Evolutionary conservation across 345 rosid species (phyloP).

Genomic region (Reutealis trisperma): DNA sequence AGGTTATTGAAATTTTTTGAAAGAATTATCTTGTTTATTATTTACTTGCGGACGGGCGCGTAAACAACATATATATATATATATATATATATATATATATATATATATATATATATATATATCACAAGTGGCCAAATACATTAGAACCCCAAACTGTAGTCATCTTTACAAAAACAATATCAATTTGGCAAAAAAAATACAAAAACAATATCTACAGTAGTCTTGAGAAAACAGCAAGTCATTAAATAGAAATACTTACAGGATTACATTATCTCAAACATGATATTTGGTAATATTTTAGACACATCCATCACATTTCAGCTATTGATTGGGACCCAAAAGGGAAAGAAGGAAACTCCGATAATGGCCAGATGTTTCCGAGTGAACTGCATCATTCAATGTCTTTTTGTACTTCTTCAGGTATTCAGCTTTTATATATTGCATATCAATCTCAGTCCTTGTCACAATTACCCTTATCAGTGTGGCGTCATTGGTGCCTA

Average conservation of each 20-base stretch:
- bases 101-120: too few species aligned
- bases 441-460: slow-evolving; percentile 75
- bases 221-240: background rate
- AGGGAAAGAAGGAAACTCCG: slow-evolving; percentile 62
- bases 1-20: too few species aligned
- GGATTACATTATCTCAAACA: too few species aligned
- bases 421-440: slow-evolving; percentile 64
- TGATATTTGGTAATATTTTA: too few species aligned
- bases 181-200: too few species aligned
- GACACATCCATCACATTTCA: background rate
- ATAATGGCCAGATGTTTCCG: slow-evolving; percentile 70
- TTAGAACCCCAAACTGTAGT: background rate
- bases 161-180: background rate
- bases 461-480: slow-evolving; percentile 63
- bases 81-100: too few species aligned
- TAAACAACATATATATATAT: too few species aligned
- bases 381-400: slow-evolving; percentile 58
- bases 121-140: too few species aligned
- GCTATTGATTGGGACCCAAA: slow-evolving; percentile 52
- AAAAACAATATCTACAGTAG: background rate
- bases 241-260: too few species aligned
- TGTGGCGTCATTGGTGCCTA: slow-evolving; percentile 58
- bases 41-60: too few species aligned
- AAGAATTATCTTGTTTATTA: too few species aligned
- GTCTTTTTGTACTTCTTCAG: slow-evolving; percentile 54